Evolutionary conservation across 805 yeast species (phyloP), one percentile per base, ranked within the genome.

Genomic region (Yarrowia osloensis): DNA sequence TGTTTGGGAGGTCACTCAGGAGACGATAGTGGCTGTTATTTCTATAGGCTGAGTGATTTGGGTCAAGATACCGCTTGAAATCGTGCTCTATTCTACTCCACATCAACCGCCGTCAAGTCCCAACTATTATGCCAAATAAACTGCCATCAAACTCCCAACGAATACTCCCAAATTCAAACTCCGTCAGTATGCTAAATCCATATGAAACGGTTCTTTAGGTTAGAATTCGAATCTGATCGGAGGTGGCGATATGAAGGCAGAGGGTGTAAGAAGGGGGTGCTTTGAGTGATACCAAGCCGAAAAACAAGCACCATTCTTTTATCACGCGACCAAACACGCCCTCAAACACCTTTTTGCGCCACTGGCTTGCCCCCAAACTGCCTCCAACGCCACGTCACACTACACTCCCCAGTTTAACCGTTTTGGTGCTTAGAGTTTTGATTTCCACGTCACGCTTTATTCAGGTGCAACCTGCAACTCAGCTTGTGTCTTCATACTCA

Each of bases 361-460:
- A 9, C n/a, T n/a, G 4, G 13, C 12, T 44, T 24, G 49, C 19
- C 39, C 39, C 17, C 55, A 31, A 49, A 19, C 24, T 49, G 24
- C 13, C 37, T n/a, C 4, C 31, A n/a, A 8, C 17, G 24, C 37
- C 37, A 49, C 39, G 52, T 46, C 52, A 28, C 33, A 19, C 54
- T n/a, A 28, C 22, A 24, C n/a, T 9, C 55, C 52, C 33, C 52
- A 26, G 52, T n/a, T 26, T n/a, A 26, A 46, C 52, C 52, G 52
- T 46, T 28, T 46, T 15, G 52, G 26, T 12, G 26, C 39, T 50
- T 50, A 31, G 15, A 33, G 57, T 50, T 50, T 31, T 3, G 55
- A 29, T 49, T 31, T 35, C 61, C 61, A 54, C 61, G 61, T 54
- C 61, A 54, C 61, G 44, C 61, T 54, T 54, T 50, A 50, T 50